Evolutionary conservation across 139 green algal genomes (phyloP), one percentile per base, ranked within the genome.

Genomic region (Monoraphidium neglectum): DNA sequence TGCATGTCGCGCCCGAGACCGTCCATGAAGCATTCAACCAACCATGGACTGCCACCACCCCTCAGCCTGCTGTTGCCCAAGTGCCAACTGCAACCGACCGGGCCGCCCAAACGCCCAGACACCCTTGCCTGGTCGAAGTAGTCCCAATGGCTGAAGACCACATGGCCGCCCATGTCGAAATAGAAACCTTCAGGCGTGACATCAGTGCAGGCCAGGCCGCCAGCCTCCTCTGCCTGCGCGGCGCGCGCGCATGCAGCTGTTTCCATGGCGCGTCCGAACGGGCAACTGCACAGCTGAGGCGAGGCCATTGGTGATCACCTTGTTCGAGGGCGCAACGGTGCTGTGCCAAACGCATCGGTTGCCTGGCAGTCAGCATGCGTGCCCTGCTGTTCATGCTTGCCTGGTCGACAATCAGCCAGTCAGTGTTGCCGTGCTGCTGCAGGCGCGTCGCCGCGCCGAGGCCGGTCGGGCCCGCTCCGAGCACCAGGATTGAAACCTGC

Each of bases 61-160:
- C 49, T 59, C 49, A n/a, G 15, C 16, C 49, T 59, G 49, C 49
- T 59, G 49, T 18, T 59, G 49, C 49, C 49, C 16, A 15, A 15
- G 49, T n/a, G n/a, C n/a, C n/a, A n/a, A n/a, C n/a, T n/a, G n/a
- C n/a, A n/a, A n/a, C n/a, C n/a, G n/a, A n/a, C n/a, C n/a, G n/a
- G n/a, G n/a, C n/a, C n/a, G n/a, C n/a, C n/a, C 87, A 5, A 95
- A 62, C 32, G 93, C n/a, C n/a, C n/a, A n/a, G n/a, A n/a, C n/a
- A n/a, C n/a, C n/a, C n/a, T n/a, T n/a, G n/a, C 77, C 38, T 96
- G 86, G 83, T 98, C 94, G 83, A 98, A 98, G 82, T 97, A 98
- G 40, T 94, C 80, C 86, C 95, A 98, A 86, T 98, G 94, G 36
- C 80, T 91, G 81, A 97, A 97, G 51, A 97, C 97, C 71, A 98